Evolutionary conservation across 345 rosid species (phyloP).

Genomic region (Anacardium occidentale): DNA sequence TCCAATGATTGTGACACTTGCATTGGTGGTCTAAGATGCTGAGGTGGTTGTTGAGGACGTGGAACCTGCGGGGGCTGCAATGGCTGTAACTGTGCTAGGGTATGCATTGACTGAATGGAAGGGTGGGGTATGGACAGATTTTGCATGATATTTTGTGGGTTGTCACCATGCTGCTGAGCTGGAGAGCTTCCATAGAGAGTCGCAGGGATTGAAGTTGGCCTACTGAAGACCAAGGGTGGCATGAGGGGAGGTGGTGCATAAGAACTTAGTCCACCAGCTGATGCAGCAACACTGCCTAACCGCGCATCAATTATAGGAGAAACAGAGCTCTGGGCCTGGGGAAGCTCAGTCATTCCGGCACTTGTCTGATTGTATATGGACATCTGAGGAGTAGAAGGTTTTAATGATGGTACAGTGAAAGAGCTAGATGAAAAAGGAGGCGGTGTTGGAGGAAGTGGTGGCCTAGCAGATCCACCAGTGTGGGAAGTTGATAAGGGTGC

Average conservation of each 20-base stretch:
- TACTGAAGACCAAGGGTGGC: conserved; percentile 63
- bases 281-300: conserved; percentile 46
- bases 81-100: conserved; percentile 63
- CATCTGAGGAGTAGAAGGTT: conserved; percentile 58
- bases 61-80: conserved; percentile 78
- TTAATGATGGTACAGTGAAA: conserved; percentile 53
- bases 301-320: conserved; percentile 49
- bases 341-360: conserved; percentile 56
- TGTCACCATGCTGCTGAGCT: conserved; percentile 64
- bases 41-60: conserved; percentile 82
- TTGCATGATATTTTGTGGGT: conserved; percentile 45
- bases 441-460: conserved; percentile 79
- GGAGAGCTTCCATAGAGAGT: conserved; percentile 53
- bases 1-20: conserved; percentile 65
- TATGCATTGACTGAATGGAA: conserved; percentile 55
- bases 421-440: conserved; percentile 84
- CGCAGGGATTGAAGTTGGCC: conserved; percentile 61
- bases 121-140: conserved; percentile 52
- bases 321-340: conserved; percentile 44
- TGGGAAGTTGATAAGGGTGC: conserved; percentile 35
- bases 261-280: conserved; percentile 53
- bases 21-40: conserved; percentile 66
- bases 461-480: conserved; percentile 69
- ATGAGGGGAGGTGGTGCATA: conserved; percentile 62
- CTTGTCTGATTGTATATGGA: conserved; percentile 51